These are phyloP conservation scores for Pseudozyma sp. DNA, from an alignment of 1,284 basidiomycete genomes.

Conservation along the genomic window DNA sequence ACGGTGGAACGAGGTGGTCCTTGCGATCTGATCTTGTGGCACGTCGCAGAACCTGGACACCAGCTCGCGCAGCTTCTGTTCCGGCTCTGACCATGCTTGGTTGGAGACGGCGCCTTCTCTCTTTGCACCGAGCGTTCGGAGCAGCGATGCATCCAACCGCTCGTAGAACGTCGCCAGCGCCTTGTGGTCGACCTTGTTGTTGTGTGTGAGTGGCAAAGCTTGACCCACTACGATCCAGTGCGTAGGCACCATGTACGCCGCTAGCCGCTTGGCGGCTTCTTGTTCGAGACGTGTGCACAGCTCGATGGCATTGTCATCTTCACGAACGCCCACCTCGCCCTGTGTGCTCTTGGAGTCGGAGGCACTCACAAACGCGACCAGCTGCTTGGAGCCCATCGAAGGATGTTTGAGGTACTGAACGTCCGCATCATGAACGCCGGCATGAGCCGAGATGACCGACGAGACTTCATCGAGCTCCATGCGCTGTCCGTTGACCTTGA, in stretches of 20 bases:
- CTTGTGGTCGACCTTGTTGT: constrained; percentile 64
- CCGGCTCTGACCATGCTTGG: constrained; percentile 32
- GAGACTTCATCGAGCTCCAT: constrained; percentile 67
- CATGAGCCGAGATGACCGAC: constrained; percentile 42
- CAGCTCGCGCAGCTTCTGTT: constrained; percentile 30
- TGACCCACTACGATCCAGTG: constrained; percentile 51
- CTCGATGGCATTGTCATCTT: constrained; percentile 40
- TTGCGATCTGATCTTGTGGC: constrained; percentile 27
- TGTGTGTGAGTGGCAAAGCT: constrained; percentile 61
- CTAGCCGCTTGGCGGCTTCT: constrained; percentile 48
- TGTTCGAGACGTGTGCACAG: constrained; percentile 38
- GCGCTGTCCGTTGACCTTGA: constrained; percentile 67
- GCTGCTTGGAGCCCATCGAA: constrained; percentile 53
- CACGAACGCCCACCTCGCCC: constrained; percentile 16
- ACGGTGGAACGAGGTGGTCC: constrained; percentile 57
- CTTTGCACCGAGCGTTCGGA: constrained; percentile 30
- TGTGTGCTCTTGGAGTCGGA: constrained; percentile 3
- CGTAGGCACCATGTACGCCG: constrained; percentile 63
- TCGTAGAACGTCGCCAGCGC: constrained; percentile 43
- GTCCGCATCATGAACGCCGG: constrained; percentile 49
- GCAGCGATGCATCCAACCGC: constrained; percentile 20
- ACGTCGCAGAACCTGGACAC: constrained; percentile 40
- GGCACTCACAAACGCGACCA: constrained; percentile 58
- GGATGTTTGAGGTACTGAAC: constrained; percentile 64
- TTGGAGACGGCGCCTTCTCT: constrained; percentile 19